Evolutionary conservation across 192 early-diverging fungal species (phyloP), one percentile per base, ranked within the genome.

Genomic region (Coemansia sp.): DNA sequence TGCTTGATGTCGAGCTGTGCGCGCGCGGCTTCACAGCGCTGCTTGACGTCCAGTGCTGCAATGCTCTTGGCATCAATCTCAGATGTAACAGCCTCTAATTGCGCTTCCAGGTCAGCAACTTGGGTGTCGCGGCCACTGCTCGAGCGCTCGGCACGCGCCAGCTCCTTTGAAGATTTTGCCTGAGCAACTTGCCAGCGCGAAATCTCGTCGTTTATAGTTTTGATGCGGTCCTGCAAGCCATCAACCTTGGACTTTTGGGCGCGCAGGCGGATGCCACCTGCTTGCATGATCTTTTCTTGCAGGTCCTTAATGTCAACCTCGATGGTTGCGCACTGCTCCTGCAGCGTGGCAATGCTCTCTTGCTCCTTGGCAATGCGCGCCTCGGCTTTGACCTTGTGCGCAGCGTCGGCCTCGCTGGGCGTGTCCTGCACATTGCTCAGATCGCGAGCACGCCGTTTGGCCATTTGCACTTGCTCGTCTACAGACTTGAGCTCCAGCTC

Each of bases 281-380:
- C 89, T 65, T 95, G 86, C 71, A 97, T 78, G 59, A 99, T 96
- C 61, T 93, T 85, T 38, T 93, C 88, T 56, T 97, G 94, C 18
- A 98, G 79, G 31, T 78, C 72, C 42, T 85, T 83, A 61, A 99
- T 96, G 44, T 86, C 88, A 3, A 76, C 85, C 60, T 97, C 87
- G 51, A 98, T 88, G 10, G 72, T 69, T 11, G 79, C 60, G 12
- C 86, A 79, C 24, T 87, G 77, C 48, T 74, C 73, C 58, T 89
- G 83, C 25, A 91, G 72, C 55, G 66, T 56, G 4, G 63, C 59
- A 20, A 88, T 74, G 25, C 83, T 71, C 12, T 47, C 63, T 5
- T 70, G 67, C 24, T 88, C 80, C 0, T 71, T 60, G 17, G 73
- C 73, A 3, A 86, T 83, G 25, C 79, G 71, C 37, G 66, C 58